Base-by-base conservation (phyloP, 1,284 basidiomycete genomes). In the Laetiporus sulphureus region DNA sequence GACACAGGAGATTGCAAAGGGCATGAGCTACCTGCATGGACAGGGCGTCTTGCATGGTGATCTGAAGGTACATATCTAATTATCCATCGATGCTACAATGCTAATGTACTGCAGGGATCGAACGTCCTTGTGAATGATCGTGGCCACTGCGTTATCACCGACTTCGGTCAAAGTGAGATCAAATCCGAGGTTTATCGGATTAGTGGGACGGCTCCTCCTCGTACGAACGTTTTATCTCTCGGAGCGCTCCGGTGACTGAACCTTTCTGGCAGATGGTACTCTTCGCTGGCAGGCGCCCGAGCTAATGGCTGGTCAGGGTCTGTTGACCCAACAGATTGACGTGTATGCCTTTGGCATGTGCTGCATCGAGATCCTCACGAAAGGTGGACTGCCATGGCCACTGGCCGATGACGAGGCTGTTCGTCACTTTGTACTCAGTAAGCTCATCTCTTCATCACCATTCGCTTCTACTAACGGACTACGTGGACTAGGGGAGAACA, bases 161-260 rank as follows among this genome's bases (percentile, higher is more conserved):
- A 89, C 55, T 90, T 90, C 57, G 85, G 84, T 0, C 80, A 89
- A 58, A 83, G 75, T 51, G 79, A 84, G 59, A 78, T 90, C 71
- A 84, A 79, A 64, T 73, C 68, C 19, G 83, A 87, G 55, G 78
- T 72, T 3, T 77, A 71, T 52, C 69, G 75, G 21, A 59, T 82
- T 4, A 83, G 75, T 49, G 75, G 76, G 15, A 64, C 61, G 32
- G 57, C 68, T 3, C 63, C 65, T 13, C 71, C 72, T 42, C 73
- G 83, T 84, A 54, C 41, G 79, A 30, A 23, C 18, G 3, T 29
- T 11, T 31, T 24, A 16, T 31, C 8, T 21, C 22, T 23, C 29
- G 12, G 5, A 3, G 5, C 24, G 23, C 25, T 40, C 19, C 13
- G 39, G 22, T 40, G n/a, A n/a, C n/a, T n/a, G n/a, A n/a, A n/a